Conservation (phyloP, 805 yeast species). For the Cyberlindnera euphorbiae region DNA sequence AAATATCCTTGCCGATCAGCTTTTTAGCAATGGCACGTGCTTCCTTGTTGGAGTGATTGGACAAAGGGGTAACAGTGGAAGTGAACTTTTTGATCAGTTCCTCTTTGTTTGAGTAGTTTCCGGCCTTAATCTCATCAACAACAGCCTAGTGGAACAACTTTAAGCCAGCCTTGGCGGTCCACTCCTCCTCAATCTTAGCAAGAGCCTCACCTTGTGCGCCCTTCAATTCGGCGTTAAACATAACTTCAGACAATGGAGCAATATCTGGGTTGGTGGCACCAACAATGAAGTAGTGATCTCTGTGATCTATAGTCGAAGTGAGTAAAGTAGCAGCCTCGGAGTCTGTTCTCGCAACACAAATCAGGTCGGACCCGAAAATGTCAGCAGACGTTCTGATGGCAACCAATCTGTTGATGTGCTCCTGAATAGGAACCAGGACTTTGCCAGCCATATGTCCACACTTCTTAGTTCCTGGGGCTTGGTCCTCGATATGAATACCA, state of each 20-base stretch:
- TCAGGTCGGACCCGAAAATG: constrained; percentile 79
- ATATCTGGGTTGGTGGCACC: constrained; percentile 87
- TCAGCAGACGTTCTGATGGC: constrained; percentile 96
- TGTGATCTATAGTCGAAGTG: constrained; percentile 87
- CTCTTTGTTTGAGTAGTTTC: constrained; percentile 55
- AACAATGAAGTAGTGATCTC: constrained; percentile 89
- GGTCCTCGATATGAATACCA: constrained; percentile 98
- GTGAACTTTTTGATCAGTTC: constrained; percentile 61
- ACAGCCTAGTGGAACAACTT: constrained; percentile 91
- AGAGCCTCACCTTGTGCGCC: constrained; percentile 73
- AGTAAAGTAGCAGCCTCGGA: constrained; percentile 96
- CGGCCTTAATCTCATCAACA: constrained; percentile 67
- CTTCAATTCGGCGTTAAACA: constrained; percentile 73
- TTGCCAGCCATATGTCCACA: constrained; percentile 99
- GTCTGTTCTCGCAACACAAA: constrained; percentile 92
- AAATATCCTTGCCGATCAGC: constrained; percentile 74
- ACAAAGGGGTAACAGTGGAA: constrained; percentile 65
- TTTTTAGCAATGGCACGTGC: constrained; percentile 73
- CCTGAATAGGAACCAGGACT: constrained; percentile 95
- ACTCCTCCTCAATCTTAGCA: constrained; percentile 70
- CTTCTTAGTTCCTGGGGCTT: constrained; percentile 97
- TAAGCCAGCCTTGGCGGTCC: constrained; percentile 79
- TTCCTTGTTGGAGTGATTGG: constrained; percentile 71
- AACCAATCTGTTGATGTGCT: constrained; percentile 89
- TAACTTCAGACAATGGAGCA: constrained; percentile 66